These are phyloP conservation scores for Cytospora leucostoma DNA, from an alignment of 2,329 filamentous ascomycete genomes.

Conservation along the genomic window DNA sequence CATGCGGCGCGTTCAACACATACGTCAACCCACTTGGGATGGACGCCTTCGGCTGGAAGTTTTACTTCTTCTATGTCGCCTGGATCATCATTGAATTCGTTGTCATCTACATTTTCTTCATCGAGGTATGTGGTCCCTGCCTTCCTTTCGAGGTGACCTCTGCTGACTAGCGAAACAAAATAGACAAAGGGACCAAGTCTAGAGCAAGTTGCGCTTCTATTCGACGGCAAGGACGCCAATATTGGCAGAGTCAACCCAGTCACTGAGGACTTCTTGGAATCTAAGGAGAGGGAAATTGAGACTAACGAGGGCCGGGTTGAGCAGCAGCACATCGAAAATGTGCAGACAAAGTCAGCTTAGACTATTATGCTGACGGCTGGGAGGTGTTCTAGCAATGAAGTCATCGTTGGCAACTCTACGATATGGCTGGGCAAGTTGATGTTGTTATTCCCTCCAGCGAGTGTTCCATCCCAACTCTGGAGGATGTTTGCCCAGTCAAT, in stretches of 20 bases:
- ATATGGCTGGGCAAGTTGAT: too few relatives aligned
- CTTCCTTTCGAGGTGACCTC: background rate
- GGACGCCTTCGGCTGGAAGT: slow-evolving; percentile 39
- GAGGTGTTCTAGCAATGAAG: background rate
- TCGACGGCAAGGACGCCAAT: slow-evolving; percentile 37
- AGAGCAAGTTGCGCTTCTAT: slow-evolving; percentile 27
- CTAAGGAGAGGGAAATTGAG: background rate
- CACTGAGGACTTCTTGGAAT: background rate
- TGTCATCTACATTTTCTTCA: slow-evolving; percentile 40
- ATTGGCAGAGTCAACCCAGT: background rate
- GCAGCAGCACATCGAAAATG: background rate
- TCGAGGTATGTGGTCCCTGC: background rate
- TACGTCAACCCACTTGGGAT: slow-evolving; percentile 45
- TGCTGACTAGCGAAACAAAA: slow-evolving; percentile 7
- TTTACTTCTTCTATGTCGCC: slow-evolving; percentile 41
- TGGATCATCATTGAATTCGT: slow-evolving; percentile 35
- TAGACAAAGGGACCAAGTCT: slow-evolving; percentile 28
- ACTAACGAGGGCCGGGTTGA: background rate
- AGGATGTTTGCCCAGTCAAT: too few relatives aligned
- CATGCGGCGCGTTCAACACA: slow-evolving; percentile 40
- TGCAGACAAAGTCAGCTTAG: background rate
- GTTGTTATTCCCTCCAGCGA: too few relatives aligned
- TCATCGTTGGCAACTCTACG: too few relatives aligned
- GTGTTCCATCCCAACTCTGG: too few relatives aligned
- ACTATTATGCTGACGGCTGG: background rate